phyloP scores from a whole-genome alignment of 352 stramenopile genomes.

The Aphanomyces astaci region DNA sequence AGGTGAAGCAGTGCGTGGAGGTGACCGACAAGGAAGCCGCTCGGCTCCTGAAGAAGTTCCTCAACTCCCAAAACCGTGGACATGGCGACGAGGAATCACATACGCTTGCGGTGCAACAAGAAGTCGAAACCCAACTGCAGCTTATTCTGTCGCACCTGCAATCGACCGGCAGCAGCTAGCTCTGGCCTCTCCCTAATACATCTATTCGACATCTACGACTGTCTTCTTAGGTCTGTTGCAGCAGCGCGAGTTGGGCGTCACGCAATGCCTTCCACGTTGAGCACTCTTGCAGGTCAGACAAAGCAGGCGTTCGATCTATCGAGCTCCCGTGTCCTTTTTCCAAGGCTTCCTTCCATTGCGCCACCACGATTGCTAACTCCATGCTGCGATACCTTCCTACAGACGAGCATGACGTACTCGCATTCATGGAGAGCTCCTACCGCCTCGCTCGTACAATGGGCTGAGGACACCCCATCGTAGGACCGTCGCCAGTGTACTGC shows the following conservation, averaged over 20 bases:
- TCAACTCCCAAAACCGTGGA: background rate
- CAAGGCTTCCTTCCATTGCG: slow-evolving; percentile 1
- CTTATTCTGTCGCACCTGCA: slow-evolving; percentile 12
- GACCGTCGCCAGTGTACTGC: background rate
- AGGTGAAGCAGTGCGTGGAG: slow-evolving; percentile 3
- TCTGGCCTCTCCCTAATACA: no score
- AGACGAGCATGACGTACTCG: background rate
- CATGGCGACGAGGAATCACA: background rate
- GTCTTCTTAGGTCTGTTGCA: background rate
- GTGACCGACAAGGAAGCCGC: slow-evolving; percentile 6
- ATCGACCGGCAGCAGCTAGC: background rate
- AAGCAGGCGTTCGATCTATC: background rate
- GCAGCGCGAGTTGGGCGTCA: no score
- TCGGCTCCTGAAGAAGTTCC: slow-evolving; percentile 10
- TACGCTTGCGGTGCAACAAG: slow-evolving; percentile 10
- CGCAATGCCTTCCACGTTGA: no score
- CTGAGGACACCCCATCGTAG: background rate
- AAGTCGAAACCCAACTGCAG: slow-evolving; percentile 16
- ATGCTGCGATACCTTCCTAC: background rate
- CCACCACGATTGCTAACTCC: background rate
- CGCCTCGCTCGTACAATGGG: background rate
- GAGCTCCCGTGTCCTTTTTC: background rate
- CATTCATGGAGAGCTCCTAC: no score
- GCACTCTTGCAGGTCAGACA: no score
- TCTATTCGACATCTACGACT: no score